Evolutionary conservation across 495 filamentous ascomycete species (phyloP), one percentile per base, ranked within the genome.

Genomic region (Podospora pseudoanserina): DNA sequence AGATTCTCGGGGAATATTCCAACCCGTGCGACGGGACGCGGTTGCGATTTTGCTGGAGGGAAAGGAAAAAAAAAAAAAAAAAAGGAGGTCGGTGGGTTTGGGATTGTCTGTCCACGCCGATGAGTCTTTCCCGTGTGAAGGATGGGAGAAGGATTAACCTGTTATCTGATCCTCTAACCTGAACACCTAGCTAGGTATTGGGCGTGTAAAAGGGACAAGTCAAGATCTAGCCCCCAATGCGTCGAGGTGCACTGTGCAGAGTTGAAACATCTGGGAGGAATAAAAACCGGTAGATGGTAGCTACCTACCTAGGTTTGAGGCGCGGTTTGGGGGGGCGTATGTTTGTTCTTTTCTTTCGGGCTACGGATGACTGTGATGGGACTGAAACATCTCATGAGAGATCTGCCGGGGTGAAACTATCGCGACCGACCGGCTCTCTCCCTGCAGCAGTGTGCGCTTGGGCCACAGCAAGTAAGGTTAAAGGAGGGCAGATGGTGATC

Each of bases 331-430:
- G 39, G 39, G 39, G 9, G 39, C 15, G 39, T 49, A 49, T 32
- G 3, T 56, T 56, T 20, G 16, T 56, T 56, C 54, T 56, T 19
- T 58, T 57, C 54, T 23, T 57, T 23, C 20, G 18, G 20, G 54
- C 54, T 18, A 23, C 5, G 54, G 54, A 18, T 57, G 23, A 23
- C 23, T 1, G 23, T 23, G 23, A 19, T 26, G n/a, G n/a, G 2
- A 58, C 23, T 26, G 19, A 58, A 19, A 58, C 55, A 19, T 20
- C 13, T 58, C n/a, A 20, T 58, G 55, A 58, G 55, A 58, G 39
- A 49, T 49, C 39, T 49, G 39, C 39, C 23, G 54, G 55, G 55
- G 23, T 58, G 55, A 58, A 58, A 58, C 55, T 58, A 58, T 20
- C n/a, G 23, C 55, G 18, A 20, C 54, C 9, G 5, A 5, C 5